phyloP scores from a whole-genome alignment of 345 rosid genomes.

The Crucihimalaya himalaica region DNA sequence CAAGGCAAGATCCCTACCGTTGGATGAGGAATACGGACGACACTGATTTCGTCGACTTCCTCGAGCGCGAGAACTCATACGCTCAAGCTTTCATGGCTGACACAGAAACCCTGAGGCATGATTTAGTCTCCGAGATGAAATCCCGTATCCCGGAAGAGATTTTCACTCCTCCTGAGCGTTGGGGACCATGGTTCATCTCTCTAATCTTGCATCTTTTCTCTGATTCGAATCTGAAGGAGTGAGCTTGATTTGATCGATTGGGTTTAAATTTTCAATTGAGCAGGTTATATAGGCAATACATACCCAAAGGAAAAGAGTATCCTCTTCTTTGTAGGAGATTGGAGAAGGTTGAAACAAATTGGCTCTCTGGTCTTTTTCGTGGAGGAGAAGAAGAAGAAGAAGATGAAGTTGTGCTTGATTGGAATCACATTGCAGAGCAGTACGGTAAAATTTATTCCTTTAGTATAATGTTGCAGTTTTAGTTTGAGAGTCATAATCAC shows the following conservation, averaged over 20 bases:
- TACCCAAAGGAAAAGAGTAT: slow-evolving; percentile 82
- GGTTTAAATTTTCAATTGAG: slow-evolving; percentile 3
- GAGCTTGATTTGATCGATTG: not conserved
- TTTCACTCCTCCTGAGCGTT: slow-evolving; percentile 74
- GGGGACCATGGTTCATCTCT: slow-evolving; percentile 79
- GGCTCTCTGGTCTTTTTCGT: slow-evolving; percentile 44
- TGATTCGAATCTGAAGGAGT: slow-evolving; percentile 1
- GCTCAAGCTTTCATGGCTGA: slow-evolving; percentile 83
- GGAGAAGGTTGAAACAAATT: slow-evolving; percentile 38
- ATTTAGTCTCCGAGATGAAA: slow-evolving; percentile 66
- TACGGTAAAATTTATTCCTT: slow-evolving; percentile 49
- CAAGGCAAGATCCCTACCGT: slow-evolving; percentile 73
- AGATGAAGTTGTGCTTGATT: slow-evolving; percentile 73
- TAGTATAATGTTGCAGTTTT: not conserved
- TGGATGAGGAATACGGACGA: slow-evolving; percentile 75
- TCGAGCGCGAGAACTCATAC: slow-evolving; percentile 71
- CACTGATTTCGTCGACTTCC: slow-evolving; percentile 54
- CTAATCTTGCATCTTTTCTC: not conserved
- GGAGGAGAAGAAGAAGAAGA: slow-evolving; percentile 51
- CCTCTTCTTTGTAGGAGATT: slow-evolving; percentile 75
- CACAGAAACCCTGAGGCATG: slow-evolving; percentile 50
- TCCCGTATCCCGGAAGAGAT: slow-evolving; percentile 56
- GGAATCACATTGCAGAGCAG: slow-evolving; percentile 83
- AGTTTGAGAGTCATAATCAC: not conserved
- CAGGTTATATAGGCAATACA: slow-evolving; percentile 74